Percentiles rank a stretch among this genome's conserved stretches.
Conservation (phyloP, 768 basidiomycete genomes). For the Cubamyces lactineus region DNA sequence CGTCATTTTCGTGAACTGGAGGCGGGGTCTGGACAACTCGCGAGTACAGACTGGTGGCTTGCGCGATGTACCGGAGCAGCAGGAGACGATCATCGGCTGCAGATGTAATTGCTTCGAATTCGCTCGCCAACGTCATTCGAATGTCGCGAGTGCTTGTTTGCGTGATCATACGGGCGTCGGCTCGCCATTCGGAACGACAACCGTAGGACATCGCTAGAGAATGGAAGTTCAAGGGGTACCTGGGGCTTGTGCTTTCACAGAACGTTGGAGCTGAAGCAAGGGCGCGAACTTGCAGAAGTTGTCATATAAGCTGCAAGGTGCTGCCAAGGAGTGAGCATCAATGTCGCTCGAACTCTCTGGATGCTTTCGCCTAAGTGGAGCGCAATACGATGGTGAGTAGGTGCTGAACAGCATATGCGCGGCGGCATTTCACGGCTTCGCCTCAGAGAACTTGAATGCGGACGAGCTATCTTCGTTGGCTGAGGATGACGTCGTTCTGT, state of each 20-base stretch:
- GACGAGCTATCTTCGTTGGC: neutral
- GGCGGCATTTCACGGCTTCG: no score
- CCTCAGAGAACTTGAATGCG: neutral
- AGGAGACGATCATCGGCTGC: neutral
- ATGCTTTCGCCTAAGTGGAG: neutral
- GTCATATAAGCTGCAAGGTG: slow-evolving; percentile 5
- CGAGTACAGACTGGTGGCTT: no score
- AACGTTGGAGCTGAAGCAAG: neutral
- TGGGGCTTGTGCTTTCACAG: neutral
- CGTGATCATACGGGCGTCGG: neutral
- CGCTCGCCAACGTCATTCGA: neutral
- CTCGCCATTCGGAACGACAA: neutral
- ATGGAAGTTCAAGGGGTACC: neutral
- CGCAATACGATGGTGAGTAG: neutral
- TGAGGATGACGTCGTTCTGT: slow-evolving; percentile 2
- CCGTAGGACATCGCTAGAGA: neutral
- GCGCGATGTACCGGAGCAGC: neutral
- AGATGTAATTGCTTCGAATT: neutral
- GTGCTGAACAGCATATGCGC: no score
- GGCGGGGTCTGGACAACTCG: neutral
- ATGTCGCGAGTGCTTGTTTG: neutral
- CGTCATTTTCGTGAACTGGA: no score
- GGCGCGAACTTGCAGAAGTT: neutral
- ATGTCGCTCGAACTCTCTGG: neutral
- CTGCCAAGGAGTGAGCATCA: neutral